These are phyloP conservation scores for Mycena albidolilacea DNA, from an alignment of 768 basidiomycete genomes.

Conservation along the genomic window DNA sequence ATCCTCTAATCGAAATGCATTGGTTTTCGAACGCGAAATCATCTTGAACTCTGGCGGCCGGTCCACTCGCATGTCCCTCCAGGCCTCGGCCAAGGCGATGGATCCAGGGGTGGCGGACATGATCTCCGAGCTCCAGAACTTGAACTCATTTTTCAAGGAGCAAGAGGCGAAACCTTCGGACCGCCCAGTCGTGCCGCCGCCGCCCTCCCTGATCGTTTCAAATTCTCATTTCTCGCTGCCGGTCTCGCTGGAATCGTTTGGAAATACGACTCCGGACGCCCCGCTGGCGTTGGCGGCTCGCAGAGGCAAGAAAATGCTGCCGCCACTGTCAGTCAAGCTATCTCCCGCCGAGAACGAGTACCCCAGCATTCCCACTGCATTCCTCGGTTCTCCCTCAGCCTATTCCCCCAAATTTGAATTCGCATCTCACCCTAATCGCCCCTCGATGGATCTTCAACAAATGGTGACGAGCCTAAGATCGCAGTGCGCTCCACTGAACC, in stretches of 20 bases:
- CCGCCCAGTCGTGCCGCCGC: slow-evolving; percentile 38
- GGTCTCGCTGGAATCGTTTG: slow-evolving; percentile 52
- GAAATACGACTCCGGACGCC: slow-evolving; percentile 40
- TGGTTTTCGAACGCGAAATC: slow-evolving; percentile 55
- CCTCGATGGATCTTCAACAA: slow-evolving; percentile 54
- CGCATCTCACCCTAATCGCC: slow-evolving; percentile 41
- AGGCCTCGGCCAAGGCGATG: slow-evolving; percentile 52
- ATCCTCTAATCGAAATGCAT: slow-evolving; percentile 45
- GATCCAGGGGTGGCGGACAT: slow-evolving; percentile 57
- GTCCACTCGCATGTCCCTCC: slow-evolving; percentile 50
- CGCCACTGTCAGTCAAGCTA: slow-evolving; percentile 48
- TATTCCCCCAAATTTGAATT: slow-evolving; percentile 53
- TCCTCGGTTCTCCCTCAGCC: slow-evolving; percentile 58
- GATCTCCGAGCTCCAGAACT: slow-evolving; percentile 55
- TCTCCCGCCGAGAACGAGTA: slow-evolving; percentile 46
- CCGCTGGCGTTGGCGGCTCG: slow-evolving; percentile 52
- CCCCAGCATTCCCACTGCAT: slow-evolving; percentile 61
- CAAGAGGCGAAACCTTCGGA: slow-evolving; percentile 33
- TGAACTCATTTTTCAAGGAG: slow-evolving; percentile 57
- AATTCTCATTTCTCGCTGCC: slow-evolving; percentile 58
- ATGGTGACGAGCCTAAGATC: slow-evolving; percentile 63
- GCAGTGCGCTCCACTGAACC: slow-evolving; percentile 51
- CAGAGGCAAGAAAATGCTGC: slow-evolving; percentile 53
- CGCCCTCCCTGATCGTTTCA: slow-evolving; percentile 60
- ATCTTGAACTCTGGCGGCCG: slow-evolving; percentile 47